Base-by-base conservation (phyloP, 345 rosid genomes). In the Camelina hispida region DNA sequence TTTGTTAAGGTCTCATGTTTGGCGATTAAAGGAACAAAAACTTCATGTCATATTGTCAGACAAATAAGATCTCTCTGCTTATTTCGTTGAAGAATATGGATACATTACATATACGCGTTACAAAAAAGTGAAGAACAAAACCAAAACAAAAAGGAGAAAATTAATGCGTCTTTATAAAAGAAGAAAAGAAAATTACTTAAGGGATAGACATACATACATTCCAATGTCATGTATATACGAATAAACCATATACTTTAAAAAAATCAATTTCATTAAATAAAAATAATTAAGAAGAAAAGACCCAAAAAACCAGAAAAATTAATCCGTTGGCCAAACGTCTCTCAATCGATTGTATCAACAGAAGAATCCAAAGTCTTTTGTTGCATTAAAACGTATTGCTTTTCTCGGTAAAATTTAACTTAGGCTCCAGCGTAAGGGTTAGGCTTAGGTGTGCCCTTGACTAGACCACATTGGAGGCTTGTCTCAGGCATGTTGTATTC, bases 401-500 rank as follows among this genome's bases (percentile, higher is more conserved):
- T 44, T 46, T 35, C 28, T 28, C 28, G 18, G 42, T n/a, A 14
- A 62, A 70, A 40, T 35, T 58, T 42, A 71, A 78, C 42, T 78
- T 78, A 78, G 47, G 78, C 81, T 66, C 81, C 77, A 57, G 77
- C 77, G 87, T 89, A 91, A 59, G 93, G 95, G 32, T 64, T 52
- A n/a, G 97, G 98, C 78, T 74, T 79, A 52, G 93, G 87, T 71
- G 61, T 5, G 48, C 38, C 74, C 66, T 66, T 47, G 35, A 91
- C 85, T 10, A 79, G 34, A 22, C 98, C 98, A 23, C 97, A 93
- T 2, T 84, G 82, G 50, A 66, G 66, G 43, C 87, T 63, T 44
- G 84, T 79, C 48, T 84, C 91, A 7, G 97, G 98, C 32, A 89
- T 63, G 81, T 89, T 88, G 83, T 91, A 91, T 80, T 93, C 98